Evolutionary conservation across 495 filamentous ascomycete genomes (phyloP), one percentile per base, ranked within the genome.

Genomic region (Bacidia gigantensis): DNA sequence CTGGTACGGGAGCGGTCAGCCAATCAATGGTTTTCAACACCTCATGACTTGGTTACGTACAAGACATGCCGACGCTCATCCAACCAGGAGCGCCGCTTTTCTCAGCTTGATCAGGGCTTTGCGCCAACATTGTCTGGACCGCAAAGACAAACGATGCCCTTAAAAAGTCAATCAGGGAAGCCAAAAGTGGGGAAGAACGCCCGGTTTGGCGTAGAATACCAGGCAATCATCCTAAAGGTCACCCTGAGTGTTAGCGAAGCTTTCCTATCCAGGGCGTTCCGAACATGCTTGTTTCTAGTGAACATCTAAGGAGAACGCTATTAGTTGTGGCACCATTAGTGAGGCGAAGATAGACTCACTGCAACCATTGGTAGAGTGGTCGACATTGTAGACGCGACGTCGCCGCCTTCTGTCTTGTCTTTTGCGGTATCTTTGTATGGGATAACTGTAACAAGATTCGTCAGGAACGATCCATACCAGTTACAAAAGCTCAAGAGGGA

Each of bases 311-410:
- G 26, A 32, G 17, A 22, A 47, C 1, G 0, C 7, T 44, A 22
- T 44, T 14, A 5, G 23, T 9, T 20, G 2, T 22, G 14, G 23
- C 14, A 26, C 22, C 26, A 12, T 38, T 26, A 40, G 26, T 26
- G 29, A 42, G 46, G 25, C 41, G 14, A 46, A 22, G 14, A 14
- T 53, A 40, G 53, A 72, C 78, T 62, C 71, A 83, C 80, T 50
- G 89, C 89, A 51, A 86, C 87, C 89, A 95, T 95, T 32, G 89
- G 89, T 61, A 95, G 66, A 7, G 87, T 94, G 62, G 80, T 90
- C 52, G 68, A 65, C 67, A 77, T 72, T 59, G 81, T 73, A 56
- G 64, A 44, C 17, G 55, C 35, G 25, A 60, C 41, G 52, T 61
- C 59, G 18, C 41, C 49, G 18, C 46, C 67, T 26, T 79, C 73